Evolutionary conservation across 2,329 filamentous ascomycete species (phyloP).

Genomic region (Neonectria punicea): DNA sequence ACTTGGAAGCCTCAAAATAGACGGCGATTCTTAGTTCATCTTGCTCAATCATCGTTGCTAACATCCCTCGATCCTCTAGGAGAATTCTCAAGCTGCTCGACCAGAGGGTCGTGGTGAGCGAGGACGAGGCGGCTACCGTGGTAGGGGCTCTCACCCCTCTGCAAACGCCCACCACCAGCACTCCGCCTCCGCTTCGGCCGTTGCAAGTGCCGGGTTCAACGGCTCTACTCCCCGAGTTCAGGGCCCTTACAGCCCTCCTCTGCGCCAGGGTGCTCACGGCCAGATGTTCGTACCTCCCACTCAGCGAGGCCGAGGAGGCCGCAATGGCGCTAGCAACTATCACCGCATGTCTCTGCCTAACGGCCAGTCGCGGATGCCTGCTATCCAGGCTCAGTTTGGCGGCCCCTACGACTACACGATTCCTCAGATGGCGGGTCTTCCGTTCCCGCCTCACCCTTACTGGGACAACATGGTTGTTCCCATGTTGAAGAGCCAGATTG

Average conservation of each 20-base stretch:
- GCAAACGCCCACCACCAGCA: conserved; percentile 50
- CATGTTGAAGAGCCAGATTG: conserved; percentile 66
- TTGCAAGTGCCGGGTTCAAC: conserved; percentile 42
- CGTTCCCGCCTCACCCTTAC: conserved; percentile 57
- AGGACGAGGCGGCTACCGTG: conserved; percentile 57
- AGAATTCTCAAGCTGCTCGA: conserved; percentile 43
- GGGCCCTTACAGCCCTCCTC: conserved; percentile 57
- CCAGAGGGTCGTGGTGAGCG: conserved; percentile 54
- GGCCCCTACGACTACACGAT: conserved; percentile 53
- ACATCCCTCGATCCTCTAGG: conserved; percentile 33
- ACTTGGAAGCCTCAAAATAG: not conserved
- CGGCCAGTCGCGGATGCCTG: conserved; percentile 48
- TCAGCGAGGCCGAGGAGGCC: conserved; percentile 50
- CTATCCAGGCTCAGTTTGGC: conserved; percentile 50
- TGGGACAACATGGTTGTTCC: conserved; percentile 60
- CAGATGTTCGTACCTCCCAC: conserved; percentile 47
- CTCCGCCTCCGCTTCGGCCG: conserved; percentile 27
- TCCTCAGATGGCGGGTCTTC: conserved; percentile 51
- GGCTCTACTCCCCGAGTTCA: conserved; percentile 49
- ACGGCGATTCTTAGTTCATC: not conserved
- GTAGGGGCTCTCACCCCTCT: conserved; percentile 57
- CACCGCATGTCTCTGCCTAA: conserved; percentile 55
- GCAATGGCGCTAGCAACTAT: conserved; percentile 48
- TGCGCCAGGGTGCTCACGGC: conserved; percentile 53
- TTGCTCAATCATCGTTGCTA: conserved; percentile 15